These are phyloP conservation scores for Polytrichum formosum DNA, from an alignment of 225 moss, liverwort and hornwort genomes.

Conservation along the genomic window DNA sequence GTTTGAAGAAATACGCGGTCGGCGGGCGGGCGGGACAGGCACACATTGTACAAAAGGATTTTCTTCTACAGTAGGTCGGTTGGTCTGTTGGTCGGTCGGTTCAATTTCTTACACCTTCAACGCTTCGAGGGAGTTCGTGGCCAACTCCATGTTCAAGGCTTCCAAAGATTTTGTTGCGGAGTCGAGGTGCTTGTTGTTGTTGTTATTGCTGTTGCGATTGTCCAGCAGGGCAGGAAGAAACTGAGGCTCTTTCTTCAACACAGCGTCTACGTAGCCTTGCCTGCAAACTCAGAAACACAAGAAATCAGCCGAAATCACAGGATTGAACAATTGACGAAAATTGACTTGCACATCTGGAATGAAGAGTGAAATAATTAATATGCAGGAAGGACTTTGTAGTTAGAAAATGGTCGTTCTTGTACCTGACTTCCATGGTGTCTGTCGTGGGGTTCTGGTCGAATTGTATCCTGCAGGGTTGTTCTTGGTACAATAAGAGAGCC, in stretches of 20 bases:
- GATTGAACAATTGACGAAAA: not conserved
- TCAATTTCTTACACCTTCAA: not conserved
- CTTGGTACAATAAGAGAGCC: conserved; percentile 10
- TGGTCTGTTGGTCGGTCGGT: too few species aligned
- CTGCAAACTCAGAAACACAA: not conserved
- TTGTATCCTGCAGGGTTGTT: conserved; percentile 10
- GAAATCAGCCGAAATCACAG: not conserved
- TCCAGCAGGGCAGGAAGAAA: not conserved
- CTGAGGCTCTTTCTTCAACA: not conserved
- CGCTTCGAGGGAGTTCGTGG: conserved; percentile 1
- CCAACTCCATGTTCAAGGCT: not conserved
- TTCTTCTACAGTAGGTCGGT: not conserved
- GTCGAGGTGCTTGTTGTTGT: not conserved
- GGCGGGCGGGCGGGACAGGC: not conserved
- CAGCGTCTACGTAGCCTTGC: conserved; percentile 3
- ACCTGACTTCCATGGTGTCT: conserved; percentile 12
- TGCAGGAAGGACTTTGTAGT: not conserved
- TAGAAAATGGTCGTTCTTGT: not conserved
- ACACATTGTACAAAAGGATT: conserved; percentile 1
- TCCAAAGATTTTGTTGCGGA: conserved; percentile 5
- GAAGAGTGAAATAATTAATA: not conserved
- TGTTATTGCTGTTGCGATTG: not conserved
- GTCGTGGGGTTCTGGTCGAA: conserved; percentile 8
- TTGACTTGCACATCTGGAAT: not conserved
- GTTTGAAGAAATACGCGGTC: not conserved